Evolutionary conservation across 2,329 filamentous ascomycete species (phyloP).

Genomic region (Alternaria triticimaculans): DNA sequence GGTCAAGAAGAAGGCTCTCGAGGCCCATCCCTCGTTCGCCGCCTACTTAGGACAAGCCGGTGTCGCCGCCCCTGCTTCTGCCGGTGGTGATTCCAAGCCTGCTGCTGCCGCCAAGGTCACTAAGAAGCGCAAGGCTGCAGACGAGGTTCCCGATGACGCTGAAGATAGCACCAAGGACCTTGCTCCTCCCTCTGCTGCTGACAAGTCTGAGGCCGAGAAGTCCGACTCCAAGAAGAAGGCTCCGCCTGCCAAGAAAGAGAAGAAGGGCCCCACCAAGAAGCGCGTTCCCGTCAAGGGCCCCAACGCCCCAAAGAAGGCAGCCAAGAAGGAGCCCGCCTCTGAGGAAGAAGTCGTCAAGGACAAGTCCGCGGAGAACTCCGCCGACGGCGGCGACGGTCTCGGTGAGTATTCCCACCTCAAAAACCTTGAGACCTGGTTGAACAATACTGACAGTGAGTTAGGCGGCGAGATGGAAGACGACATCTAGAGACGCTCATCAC

Average conservation of each 20-base stretch:
- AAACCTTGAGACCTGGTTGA: constrained; percentile 15
- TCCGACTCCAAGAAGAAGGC: constrained; percentile 19
- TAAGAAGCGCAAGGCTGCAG: constrained; percentile 33
- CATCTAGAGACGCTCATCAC: neutral
- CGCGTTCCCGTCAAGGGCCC: neutral
- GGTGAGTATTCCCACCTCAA: constrained; percentile 21
- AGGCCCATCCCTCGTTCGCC: constrained; percentile 31
- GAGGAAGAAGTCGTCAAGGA: constrained; percentile 8
- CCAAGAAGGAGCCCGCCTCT: constrained; percentile 22
- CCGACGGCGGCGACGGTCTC: constrained; percentile 21
- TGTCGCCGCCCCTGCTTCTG: neutral
- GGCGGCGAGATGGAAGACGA: constrained; percentile 6
- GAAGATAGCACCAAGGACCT: constrained; percentile 17
- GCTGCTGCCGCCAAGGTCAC: neutral
- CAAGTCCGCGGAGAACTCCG: constrained; percentile 8
- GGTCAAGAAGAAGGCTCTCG: constrained; percentile 40
- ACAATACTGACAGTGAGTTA: constrained; percentile 18
- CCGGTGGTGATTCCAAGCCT: constrained; percentile 13
- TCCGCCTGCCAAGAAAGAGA: constrained; percentile 22
- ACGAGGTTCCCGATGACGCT: constrained; percentile 7
- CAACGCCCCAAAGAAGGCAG: constrained; percentile 26
- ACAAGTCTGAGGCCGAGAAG: constrained; percentile 10
- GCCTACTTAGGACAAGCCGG: constrained; percentile 24
- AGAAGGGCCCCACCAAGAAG: neutral
- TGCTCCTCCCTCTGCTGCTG: constrained; percentile 28